Percentiles rank a stretch among this genome's conserved stretches.
Conservation (phyloP, 352 stramenopile species). For the Hyaloperonospora arabidopsidis region DNA sequence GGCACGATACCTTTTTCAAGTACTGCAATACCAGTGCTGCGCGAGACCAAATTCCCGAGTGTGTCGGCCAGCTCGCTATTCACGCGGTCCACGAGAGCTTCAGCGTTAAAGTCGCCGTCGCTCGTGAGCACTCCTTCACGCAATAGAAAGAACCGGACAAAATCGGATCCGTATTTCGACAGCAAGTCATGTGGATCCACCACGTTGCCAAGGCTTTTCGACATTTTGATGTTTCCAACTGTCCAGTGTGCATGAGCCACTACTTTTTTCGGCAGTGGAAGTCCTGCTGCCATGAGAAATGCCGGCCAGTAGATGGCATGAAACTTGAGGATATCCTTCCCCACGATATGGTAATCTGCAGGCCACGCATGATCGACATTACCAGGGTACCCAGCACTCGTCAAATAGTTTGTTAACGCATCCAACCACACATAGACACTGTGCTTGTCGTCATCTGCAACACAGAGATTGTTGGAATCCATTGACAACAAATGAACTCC, state of each 20-base stretch:
- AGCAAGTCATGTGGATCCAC: constrained; percentile 92
- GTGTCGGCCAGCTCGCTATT: constrained; percentile 93
- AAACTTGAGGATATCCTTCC: constrained; percentile 99
- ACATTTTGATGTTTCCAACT: constrained; percentile 98
- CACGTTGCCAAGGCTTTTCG: constrained; percentile 98
- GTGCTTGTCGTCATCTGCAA: constrained; percentile 70
- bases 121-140: constrained; percentile 91
- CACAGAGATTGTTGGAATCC: not conserved
- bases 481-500: not conserved
- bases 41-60: constrained; percentile 84
- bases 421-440: constrained; percentile 99
- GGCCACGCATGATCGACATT: constrained; percentile 45
- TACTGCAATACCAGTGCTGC: constrained; percentile 64
- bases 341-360: constrained; percentile 89
- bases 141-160: constrained; percentile 89
- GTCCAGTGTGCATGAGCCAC: constrained; percentile 99
- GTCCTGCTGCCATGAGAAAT: constrained; percentile 89
- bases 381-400: constrained; percentile 88
- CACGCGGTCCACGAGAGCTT: constrained; percentile 89
- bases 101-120: constrained; percentile 88
- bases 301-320: constrained; percentile 98
- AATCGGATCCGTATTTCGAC: constrained; percentile 88
- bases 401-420: constrained; percentile 98
- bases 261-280: constrained; percentile 90
- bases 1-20: constrained; percentile 46